These are phyloP conservation scores for Epichloe amarillans DNA, from an alignment of 2,329 filamentous ascomycete genomes.

Conservation along the genomic window DNA sequence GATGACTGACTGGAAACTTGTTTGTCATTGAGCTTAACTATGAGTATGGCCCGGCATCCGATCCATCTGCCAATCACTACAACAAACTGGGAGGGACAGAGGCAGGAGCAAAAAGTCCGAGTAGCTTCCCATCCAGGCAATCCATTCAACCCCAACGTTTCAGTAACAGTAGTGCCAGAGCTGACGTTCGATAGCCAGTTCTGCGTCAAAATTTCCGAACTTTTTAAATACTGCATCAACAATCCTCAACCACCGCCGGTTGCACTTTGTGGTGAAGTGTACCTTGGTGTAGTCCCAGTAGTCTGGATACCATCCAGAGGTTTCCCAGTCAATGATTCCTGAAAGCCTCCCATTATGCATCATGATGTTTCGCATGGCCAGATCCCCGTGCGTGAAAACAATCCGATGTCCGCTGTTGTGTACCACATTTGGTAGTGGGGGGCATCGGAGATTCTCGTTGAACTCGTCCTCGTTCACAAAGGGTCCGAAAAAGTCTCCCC, in stretches of 20 bases:
- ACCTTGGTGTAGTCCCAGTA: slow-evolving; percentile 15
- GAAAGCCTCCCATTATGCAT: slow-evolving; percentile 14
- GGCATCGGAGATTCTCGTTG: neutral
- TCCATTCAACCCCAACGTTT: too few species aligned
- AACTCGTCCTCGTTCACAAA: slow-evolving; percentile 8
- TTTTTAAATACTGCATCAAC: neutral
- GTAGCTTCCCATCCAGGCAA: too few species aligned
- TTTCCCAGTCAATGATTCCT: slow-evolving; percentile 17
- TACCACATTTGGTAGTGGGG: neutral
- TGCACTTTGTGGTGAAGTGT: slow-evolving; percentile 7
- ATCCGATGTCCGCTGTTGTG: slow-evolving; percentile 4
- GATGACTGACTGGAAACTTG: too few species aligned
- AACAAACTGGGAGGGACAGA: too few species aligned
- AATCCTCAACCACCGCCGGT: slow-evolving; percentile 5
- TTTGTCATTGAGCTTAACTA: too few species aligned
- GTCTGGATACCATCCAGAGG: slow-evolving; percentile 11
- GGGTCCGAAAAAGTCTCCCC: slow-evolving; percentile 5
- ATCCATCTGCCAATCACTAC: too few species aligned
- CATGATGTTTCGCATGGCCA: slow-evolving; percentile 17
- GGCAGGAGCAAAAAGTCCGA: too few species aligned
- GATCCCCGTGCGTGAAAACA: slow-evolving; percentile 30
- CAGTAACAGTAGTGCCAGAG: neutral
- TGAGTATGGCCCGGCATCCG: too few species aligned
- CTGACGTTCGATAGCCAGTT: slow-evolving; percentile 1
- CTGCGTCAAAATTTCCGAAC: neutral